phyloP scores from a whole-genome alignment of 2,329 filamentous ascomycete genomes.

The Penicillium sp. region DNA sequence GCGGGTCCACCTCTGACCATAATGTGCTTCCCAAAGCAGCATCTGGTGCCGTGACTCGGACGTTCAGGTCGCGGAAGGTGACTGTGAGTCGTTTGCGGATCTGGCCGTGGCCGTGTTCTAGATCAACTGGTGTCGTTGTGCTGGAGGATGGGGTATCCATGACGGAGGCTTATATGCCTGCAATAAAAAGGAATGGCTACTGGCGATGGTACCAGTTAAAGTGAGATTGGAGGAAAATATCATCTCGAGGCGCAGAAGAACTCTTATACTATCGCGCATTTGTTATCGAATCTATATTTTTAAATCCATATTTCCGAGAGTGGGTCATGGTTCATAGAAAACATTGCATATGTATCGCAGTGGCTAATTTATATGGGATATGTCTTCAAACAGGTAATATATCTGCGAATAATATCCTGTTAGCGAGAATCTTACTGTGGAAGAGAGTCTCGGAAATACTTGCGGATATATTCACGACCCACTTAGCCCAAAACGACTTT shows the following conservation, averaged over 20 bases:
- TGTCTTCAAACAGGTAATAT: background rate
- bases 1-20: slow-evolving; percentile 33
- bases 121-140: slow-evolving; percentile 24
- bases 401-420: background rate
- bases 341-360: background rate
- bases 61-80: slow-evolving; percentile 36
- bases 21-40: slow-evolving; percentile 37
- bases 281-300: background rate
- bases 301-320: slow-evolving; percentile 22
- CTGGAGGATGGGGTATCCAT: slow-evolving; percentile 31
- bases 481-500: background rate
- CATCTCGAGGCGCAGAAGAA: background rate
- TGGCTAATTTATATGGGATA: background rate
- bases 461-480: background rate
- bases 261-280: slow-evolving; percentile 13
- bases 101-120: slow-evolving; percentile 20
- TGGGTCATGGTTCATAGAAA: background rate
- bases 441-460: background rate
- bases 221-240: background rate
- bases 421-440: background rate
- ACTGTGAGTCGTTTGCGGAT: slow-evolving; percentile 36
- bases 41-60: slow-evolving; percentile 37
- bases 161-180: background rate
- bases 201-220: background rate
- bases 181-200: background rate